phyloP scores from a whole-genome alignment of 2,329 filamentous ascomycete species.

The Claviceps sp. region DNA sequence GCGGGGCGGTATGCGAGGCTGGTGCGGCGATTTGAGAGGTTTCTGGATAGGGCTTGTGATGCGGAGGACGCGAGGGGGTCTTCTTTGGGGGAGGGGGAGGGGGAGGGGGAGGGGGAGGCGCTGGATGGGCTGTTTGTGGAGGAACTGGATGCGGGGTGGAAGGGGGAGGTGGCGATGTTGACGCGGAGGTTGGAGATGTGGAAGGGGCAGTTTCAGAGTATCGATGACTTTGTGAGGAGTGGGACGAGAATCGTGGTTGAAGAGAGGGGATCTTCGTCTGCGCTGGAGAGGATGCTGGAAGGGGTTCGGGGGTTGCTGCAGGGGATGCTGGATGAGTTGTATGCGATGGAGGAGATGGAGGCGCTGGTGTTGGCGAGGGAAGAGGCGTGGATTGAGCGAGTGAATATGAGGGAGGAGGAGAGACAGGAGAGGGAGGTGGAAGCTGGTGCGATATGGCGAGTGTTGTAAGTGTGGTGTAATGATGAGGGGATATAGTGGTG shows the following conservation, averaged over 20 bases:
- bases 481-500: too few relatives aligned
- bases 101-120: conserved; percentile 12
- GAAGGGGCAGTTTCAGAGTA: conserved; percentile 31
- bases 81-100: conserved; percentile 16
- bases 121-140: conserved; percentile 35
- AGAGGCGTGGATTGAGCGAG: conserved; percentile 42
- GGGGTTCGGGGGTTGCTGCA: conserved; percentile 35
- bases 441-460: conserved; percentile 37
- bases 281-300: conserved; percentile 33
- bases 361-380: conserved; percentile 41
- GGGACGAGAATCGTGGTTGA: conserved; percentile 3
- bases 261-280: conserved; percentile 13
- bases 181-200: conserved; percentile 41
- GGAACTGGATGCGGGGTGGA: conserved; percentile 44
- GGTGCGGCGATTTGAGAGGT: conserved; percentile 45
- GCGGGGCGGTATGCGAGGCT: conserved; percentile 43
- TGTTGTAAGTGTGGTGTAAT: conserved; percentile 10
- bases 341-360: conserved; percentile 49
- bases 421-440: conserved; percentile 20
- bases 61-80: conserved; percentile 30
- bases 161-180: conserved; percentile 40
- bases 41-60: conserved; percentile 36
- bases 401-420: conserved; percentile 32
- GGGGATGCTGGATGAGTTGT: conserved; percentile 49
- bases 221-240: conserved; percentile 21